Conservation (phyloP, 2,329 filamentous ascomycete genomes). For the Raffaelea deltoideospora region DNA sequence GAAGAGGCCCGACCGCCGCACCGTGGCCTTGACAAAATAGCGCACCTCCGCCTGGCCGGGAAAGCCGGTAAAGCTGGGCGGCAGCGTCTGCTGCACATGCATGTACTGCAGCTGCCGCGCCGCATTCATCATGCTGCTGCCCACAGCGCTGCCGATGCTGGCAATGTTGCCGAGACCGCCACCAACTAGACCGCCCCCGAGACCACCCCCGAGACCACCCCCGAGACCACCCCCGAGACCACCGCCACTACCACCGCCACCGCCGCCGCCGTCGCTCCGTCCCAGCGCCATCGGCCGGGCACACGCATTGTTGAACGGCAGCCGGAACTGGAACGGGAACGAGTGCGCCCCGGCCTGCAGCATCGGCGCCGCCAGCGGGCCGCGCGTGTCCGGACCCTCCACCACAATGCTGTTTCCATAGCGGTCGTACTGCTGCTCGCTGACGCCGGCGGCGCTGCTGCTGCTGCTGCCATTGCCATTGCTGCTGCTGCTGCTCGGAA, state of each 20-base stretch:
- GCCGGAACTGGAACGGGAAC: slow-evolving; percentile 66
- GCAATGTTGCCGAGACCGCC: too few species aligned
- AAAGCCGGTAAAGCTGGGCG: slow-evolving; percentile 77
- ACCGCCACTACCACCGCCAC: too few species aligned
- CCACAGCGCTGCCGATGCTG: slow-evolving; percentile 32
- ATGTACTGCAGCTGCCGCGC: slow-evolving; percentile 43
- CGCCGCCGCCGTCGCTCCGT: slow-evolving; percentile 36
- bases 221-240: too few species aligned
- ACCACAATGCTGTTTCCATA: too few species aligned
- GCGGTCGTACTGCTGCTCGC: too few species aligned
- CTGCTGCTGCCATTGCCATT: too few species aligned
- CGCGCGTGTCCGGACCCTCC: too few species aligned
- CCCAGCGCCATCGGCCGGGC: slow-evolving; percentile 36
- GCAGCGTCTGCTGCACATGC: slow-evolving; percentile 76
- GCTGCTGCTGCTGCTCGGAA: slow-evolving; percentile 35
- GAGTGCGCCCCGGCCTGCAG: slow-evolving; percentile 56
- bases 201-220: too few species aligned
- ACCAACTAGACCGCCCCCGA: too few species aligned
- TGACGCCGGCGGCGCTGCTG: slow-evolving; percentile 20
- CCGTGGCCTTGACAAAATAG: slow-evolving; percentile 92
- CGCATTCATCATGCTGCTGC: slow-evolving; percentile 47
- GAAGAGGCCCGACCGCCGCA: slow-evolving; percentile 75
- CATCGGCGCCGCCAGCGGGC: slow-evolving; percentile 21
- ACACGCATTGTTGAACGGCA: slow-evolving; percentile 64
- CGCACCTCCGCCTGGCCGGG: slow-evolving; percentile 83